Percentiles rank a stretch among this genome's conserved stretches.
Evolutionary conservation across 495 filamentous ascomycete species (phyloP).

Genomic region (Talaromyces proteolyticus): DNA sequence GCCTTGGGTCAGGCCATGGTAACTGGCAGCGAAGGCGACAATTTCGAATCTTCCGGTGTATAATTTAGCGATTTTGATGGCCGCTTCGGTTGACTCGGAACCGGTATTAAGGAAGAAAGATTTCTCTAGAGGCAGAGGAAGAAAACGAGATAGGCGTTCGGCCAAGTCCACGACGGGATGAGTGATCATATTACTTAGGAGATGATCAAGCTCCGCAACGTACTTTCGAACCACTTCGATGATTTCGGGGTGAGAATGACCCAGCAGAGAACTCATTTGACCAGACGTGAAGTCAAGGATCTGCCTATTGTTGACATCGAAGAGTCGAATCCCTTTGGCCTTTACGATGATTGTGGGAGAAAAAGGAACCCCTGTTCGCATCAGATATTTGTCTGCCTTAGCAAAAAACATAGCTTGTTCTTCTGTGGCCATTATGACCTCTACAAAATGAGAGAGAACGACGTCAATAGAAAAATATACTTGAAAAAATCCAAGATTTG

Average conservation of each 20-base stretch:
- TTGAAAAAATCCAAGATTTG: too few relatives aligned
- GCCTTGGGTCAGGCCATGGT: conserved; percentile 46
- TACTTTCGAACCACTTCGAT: conserved; percentile 38
- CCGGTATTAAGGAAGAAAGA: conserved; percentile 50
- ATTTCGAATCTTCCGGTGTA: conserved; percentile 54
- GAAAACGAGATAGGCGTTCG: conserved; percentile 33
- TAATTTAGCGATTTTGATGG: conserved; percentile 49
- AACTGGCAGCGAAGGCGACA: conserved; percentile 45
- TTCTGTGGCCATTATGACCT: too few relatives aligned
- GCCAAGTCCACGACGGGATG: conserved; percentile 43
- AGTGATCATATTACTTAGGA: conserved; percentile 48
- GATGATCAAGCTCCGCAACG: conserved; percentile 43
- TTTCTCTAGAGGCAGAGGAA: conserved; percentile 43
- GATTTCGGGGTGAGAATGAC: conserved; percentile 53
- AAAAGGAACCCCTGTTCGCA: conserved; percentile 20
- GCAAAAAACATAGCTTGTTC: not conserved
- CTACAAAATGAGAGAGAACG: too few relatives aligned
- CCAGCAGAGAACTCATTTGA: conserved; percentile 50
- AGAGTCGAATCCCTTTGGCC: conserved; percentile 23
- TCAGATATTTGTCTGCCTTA: conserved; percentile 14
- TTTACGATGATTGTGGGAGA: conserved; percentile 23
- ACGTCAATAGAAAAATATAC: too few relatives aligned
- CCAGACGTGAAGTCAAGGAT: conserved; percentile 52
- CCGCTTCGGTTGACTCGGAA: conserved; percentile 48
- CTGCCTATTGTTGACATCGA: conserved; percentile 17